Percentiles rank a stretch among this genome's conserved stretches.
phyloP scores from a whole-genome alignment of 2,329 filamentous ascomycete genomes.

The Aspergillus sp. region DNA sequence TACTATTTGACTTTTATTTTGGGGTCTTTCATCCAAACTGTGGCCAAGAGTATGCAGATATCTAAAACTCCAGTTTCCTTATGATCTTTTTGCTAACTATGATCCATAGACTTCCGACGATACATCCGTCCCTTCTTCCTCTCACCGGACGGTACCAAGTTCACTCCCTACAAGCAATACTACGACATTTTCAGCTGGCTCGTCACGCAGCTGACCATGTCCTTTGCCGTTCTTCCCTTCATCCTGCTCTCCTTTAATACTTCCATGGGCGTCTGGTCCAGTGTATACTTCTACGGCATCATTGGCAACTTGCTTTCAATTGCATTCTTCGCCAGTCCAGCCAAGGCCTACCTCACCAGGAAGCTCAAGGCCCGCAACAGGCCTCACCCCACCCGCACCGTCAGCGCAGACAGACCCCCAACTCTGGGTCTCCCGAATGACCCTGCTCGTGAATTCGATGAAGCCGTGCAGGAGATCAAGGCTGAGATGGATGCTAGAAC shows the following conservation, averaged over 20 bases:
- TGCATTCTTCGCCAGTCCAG: slow-evolving; percentile 74
- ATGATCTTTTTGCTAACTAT: slow-evolving; percentile 7
- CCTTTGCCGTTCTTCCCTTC: slow-evolving; percentile 80
- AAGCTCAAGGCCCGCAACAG: slow-evolving; percentile 54
- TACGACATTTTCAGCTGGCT: slow-evolving; percentile 78
- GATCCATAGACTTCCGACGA: slow-evolving; percentile 70
- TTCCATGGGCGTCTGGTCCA: slow-evolving; percentile 71
- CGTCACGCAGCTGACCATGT: slow-evolving; percentile 75
- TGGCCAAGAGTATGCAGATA: slow-evolving; percentile 75
- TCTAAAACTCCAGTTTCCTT: too few species aligned
- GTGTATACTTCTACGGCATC: slow-evolving; percentile 84
- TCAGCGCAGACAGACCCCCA: slow-evolving; percentile 60
- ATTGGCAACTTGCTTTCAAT: slow-evolving; percentile 62
- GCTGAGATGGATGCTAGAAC: slow-evolving; percentile 63
- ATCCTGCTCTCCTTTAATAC: slow-evolving; percentile 69
- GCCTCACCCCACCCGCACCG: slow-evolving; percentile 37
- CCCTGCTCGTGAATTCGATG: slow-evolving; percentile 67
- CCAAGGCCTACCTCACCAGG: slow-evolving; percentile 57
- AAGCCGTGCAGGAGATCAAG: slow-evolving; percentile 70
- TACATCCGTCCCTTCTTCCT: slow-evolving; percentile 90
- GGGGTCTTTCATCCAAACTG: slow-evolving; percentile 85
- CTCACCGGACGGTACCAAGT: slow-evolving; percentile 65
- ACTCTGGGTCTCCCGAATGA: slow-evolving; percentile 76
- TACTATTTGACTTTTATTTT: slow-evolving; percentile 91
- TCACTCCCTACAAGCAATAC: slow-evolving; percentile 69